Evolutionary conservation across 495 filamentous ascomycete species (phyloP).

Genomic region (Annulohypoxylon stygium): DNA sequence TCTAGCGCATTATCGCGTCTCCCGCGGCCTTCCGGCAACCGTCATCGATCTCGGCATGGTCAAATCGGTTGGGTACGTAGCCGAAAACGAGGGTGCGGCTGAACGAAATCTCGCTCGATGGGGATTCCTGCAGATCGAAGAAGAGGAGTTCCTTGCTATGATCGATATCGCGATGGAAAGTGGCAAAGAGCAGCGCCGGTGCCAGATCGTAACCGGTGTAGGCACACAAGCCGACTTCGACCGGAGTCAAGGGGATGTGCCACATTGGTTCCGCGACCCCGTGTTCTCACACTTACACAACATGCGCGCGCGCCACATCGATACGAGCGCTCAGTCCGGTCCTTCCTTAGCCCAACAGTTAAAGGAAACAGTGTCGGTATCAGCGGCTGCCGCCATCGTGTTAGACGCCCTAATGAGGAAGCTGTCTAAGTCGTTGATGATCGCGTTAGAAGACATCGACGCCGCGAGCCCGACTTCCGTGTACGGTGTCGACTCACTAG

Average conservation of each 20-base stretch:
- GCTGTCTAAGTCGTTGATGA: slow-evolving; percentile 16
- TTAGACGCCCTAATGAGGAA: slow-evolving; percentile 20
- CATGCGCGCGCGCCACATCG: slow-evolving; percentile 9
- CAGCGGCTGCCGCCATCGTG: slow-evolving; percentile 9
- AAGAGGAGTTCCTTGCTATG: slow-evolving; percentile 26
- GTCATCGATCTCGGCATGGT: slow-evolving; percentile 63
- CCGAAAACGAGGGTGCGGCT: slow-evolving; percentile 29
- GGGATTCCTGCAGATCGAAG: slow-evolving; percentile 26
- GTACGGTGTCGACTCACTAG: slow-evolving; percentile 60
- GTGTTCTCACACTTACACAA: slow-evolving; percentile 3
- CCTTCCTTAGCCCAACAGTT: background rate
- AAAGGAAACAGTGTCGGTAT: slow-evolving; percentile 9
- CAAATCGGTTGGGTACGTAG: slow-evolving; percentile 48
- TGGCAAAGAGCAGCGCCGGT: background rate
- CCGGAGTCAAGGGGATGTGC: slow-evolving; percentile 1
- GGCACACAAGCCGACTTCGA: slow-evolving; percentile 11
- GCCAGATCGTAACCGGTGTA: slow-evolving; percentile 4
- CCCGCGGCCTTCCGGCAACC: slow-evolving; percentile 51
- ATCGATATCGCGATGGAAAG: slow-evolving; percentile 6
- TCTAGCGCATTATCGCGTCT: slow-evolving; percentile 52
- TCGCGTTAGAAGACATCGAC: slow-evolving; percentile 20
- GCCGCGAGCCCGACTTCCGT: background rate
- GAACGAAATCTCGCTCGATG: slow-evolving; percentile 21
- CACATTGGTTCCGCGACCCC: slow-evolving; percentile 8
- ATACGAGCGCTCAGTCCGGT: background rate